These are phyloP conservation scores for Plenodomus lindquistii DNA, from an alignment of 2,329 filamentous ascomycete genomes.

Conservation along the genomic window DNA sequence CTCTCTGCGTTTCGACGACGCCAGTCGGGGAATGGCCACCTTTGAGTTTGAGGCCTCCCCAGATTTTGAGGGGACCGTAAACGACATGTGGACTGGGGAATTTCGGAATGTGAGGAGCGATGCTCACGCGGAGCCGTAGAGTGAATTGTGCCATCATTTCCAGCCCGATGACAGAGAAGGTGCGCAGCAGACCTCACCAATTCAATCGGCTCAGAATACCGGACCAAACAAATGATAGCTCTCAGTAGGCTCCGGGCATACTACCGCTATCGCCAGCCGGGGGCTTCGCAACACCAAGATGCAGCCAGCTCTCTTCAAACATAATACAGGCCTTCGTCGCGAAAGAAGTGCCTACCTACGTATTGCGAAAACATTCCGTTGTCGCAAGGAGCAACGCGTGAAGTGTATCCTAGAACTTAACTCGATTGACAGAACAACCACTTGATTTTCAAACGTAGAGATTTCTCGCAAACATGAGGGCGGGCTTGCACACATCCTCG, in stretches of 20 bases:
- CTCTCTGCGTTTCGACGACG: slow-evolving; percentile 19
- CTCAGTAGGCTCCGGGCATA: background rate
- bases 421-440: too few relatives aligned
- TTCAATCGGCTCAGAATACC: background rate
- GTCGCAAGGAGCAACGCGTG: too few relatives aligned
- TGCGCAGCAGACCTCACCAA: background rate
- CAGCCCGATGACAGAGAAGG: background rate
- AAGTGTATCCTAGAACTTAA: too few relatives aligned
- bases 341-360: too few relatives aligned
- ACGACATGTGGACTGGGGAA: slow-evolving; percentile 2
- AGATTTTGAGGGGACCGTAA: background rate
- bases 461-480: too few relatives aligned
- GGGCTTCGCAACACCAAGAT: too few relatives aligned
- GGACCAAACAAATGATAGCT: background rate
- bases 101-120: background rate
- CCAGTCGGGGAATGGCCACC: slow-evolving; percentile 31
- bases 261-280: too few relatives aligned
- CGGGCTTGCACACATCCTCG: too few relatives aligned
- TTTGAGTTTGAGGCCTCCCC: slow-evolving; percentile 13
- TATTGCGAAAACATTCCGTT: too few relatives aligned
- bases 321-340: too few relatives aligned
- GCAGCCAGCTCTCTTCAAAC: too few relatives aligned
- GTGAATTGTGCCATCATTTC: background rate
- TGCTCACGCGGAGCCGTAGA: background rate
- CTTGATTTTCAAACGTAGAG: too few relatives aligned